Evolutionary conservation across 2,329 filamentous ascomycete genomes (phyloP).

Genomic region (Phyllosticta citribraziliensis): DNA sequence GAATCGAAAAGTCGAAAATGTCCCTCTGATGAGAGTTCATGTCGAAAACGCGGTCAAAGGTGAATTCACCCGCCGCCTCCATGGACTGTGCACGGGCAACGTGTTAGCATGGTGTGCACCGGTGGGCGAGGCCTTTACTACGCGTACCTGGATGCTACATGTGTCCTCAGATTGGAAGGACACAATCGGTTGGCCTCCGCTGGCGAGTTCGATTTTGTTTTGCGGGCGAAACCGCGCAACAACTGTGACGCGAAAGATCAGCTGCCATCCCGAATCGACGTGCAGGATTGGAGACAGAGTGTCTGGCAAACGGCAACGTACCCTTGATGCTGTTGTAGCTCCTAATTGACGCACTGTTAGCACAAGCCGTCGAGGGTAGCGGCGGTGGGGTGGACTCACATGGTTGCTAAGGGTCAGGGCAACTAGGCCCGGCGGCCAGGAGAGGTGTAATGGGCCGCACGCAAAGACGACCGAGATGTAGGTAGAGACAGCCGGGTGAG

Average conservation of each 20-base stretch:
- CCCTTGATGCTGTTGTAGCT: conserved; percentile 40
- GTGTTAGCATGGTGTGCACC: conserved; percentile 8
- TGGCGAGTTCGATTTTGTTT: conserved; percentile 86
- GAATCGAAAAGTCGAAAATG: conserved; percentile 97
- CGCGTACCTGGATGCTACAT: conserved; percentile 68
- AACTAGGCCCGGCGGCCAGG: conserved; percentile 24
- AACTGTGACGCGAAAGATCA: conserved; percentile 46
- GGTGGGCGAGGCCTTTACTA: not conserved
- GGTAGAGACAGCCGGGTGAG: not conserved
- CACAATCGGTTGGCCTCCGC: conserved; percentile 86
- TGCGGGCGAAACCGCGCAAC: conserved; percentile 96
- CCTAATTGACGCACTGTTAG: conserved; percentile 29
- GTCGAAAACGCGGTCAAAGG: conserved; percentile 95
- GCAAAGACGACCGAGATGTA: not conserved
- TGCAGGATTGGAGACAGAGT: not conserved
- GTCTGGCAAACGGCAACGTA: conserved; percentile 17
- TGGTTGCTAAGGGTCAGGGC: conserved; percentile 23
- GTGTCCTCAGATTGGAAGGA: conserved; percentile 81
- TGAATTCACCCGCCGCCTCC: conserved; percentile 72
- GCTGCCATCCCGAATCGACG: conserved; percentile 11
- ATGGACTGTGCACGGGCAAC: conserved; percentile 49
- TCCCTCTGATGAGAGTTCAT: conserved; percentile 85
- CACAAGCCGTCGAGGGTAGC: conserved; percentile 29
- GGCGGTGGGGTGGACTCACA: conserved; percentile 21
- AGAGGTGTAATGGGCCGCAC: not conserved